Evolutionary conservation across 371 early-diverging fungal genomes (phyloP).

Genomic region (Mortierella sp.): DNA sequence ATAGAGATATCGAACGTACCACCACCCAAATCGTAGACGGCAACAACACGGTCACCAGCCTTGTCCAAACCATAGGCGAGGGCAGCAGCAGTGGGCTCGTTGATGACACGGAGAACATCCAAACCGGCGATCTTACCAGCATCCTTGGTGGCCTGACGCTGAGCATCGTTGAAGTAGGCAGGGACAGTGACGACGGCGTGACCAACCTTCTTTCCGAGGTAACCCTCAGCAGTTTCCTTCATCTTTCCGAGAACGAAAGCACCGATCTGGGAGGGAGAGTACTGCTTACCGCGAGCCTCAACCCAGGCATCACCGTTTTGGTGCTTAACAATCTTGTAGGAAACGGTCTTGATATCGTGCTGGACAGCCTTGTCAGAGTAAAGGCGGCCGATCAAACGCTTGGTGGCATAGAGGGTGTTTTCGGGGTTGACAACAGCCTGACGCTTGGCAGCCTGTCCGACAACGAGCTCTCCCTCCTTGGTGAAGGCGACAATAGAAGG

Average conservation of each 20-base stretch:
- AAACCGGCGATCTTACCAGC: constrained; percentile 98
- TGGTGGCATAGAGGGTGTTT: constrained; percentile 96
- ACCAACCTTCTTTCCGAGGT: constrained; percentile 87
- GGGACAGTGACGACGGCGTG: constrained; percentile 96
- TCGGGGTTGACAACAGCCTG: constrained; percentile 96
- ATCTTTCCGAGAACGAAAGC: constrained; percentile 94
- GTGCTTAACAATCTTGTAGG: constrained; percentile 94
- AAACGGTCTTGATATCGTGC: constrained; percentile 87
- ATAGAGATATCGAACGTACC: constrained; percentile 99
- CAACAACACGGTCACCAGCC: constrained; percentile 88
- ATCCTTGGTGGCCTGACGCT: constrained; percentile 99
- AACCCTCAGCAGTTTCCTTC: constrained; percentile 97
- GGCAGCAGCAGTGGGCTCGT: constrained; percentile 99
- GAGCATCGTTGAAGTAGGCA: constrained; percentile 95
- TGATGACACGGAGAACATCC: constrained; percentile 98
- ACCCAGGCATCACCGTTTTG: constrained; percentile 98
- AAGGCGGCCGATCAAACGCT: constrained; percentile 97
- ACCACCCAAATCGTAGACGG: constrained; percentile 99
- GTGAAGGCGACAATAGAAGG: constrained; percentile 97
- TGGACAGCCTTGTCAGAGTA: constrained; percentile 91
- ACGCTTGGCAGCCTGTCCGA: constrained; percentile 97
- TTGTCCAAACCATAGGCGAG: constrained; percentile 99
- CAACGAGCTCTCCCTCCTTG: constrained; percentile 94
- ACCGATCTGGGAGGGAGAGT: constrained; percentile 96
- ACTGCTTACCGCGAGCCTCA: constrained; percentile 92